Conservation (phyloP, 495 filamentous ascomycete genomes). For the Aspergillus heteromorphus region DNA sequence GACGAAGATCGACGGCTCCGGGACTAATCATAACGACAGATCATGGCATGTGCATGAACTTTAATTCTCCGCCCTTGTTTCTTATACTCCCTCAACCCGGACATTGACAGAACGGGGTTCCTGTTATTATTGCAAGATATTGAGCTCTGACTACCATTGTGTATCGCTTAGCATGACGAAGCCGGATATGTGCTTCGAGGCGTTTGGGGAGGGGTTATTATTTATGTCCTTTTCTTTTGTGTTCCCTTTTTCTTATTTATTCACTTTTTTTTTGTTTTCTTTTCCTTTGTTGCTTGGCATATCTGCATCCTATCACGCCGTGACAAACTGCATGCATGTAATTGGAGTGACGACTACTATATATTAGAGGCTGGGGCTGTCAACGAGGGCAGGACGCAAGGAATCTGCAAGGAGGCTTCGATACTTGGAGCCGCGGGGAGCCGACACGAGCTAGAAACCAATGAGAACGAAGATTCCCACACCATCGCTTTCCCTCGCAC, state of each 20-base stretch:
- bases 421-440: background rate
- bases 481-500: background rate
- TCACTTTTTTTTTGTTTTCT: background rate
- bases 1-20: conserved; percentile 34
- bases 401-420: background rate
- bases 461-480: background rate
- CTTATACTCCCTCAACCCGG: conserved; percentile 1
- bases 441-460: background rate
- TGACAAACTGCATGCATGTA: background rate
- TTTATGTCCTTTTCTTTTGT: conserved; percentile 5
- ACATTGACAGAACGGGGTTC: conserved; percentile 8
- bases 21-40: conserved; percentile 15
- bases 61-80: conserved; percentile 5
- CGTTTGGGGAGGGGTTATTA: conserved; percentile 5
- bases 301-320: background rate
- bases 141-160: background rate
- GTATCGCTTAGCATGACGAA: conserved; percentile 10
- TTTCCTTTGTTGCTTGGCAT: background rate
- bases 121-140: background rate
- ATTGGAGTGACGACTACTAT: background rate
- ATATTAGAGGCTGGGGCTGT: conserved; percentile 1
- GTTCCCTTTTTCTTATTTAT: conserved; percentile 5
- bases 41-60: conserved; percentile 4
- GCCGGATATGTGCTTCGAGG: conserved; percentile 10
- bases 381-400: background rate